Percentiles rank a stretch among this genome's conserved stretches.
Conservation (phyloP, 179 eudicot species). For the Silene coronaria region DNA sequence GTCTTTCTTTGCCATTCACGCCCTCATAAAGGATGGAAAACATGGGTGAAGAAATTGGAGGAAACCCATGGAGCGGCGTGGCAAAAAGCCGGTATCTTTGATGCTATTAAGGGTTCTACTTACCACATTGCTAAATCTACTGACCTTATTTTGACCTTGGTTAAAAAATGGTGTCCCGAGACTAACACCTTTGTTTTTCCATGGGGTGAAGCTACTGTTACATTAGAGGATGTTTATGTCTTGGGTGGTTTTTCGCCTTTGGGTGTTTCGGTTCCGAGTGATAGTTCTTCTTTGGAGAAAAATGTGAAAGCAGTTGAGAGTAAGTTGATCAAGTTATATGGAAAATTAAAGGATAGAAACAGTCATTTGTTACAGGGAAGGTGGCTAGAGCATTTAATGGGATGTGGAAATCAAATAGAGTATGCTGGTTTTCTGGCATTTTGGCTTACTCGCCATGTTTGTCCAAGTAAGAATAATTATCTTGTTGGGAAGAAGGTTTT, state of each 20-base stretch:
- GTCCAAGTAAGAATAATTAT: neutral
- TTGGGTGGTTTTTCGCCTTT: conserved; percentile 19
- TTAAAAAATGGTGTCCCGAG: conserved; percentile 31
- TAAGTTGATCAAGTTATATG: neutral
- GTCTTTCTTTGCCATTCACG: neutral
- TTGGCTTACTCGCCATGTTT: conserved; percentile 41
- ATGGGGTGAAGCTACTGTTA: conserved; percentile 18
- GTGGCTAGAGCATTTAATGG: conserved; percentile 28
- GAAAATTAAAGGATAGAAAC: neutral
- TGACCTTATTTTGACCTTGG: neutral
- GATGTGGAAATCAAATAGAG: conserved; percentile 22
- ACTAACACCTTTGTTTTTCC: conserved; percentile 34
- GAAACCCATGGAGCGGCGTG: conserved; percentile 12
- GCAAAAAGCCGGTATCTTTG: conserved; percentile 16
- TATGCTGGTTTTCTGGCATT: conserved; percentile 36
- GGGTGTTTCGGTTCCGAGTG: neutral
- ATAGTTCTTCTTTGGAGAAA: neutral
- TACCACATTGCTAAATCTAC: neutral
- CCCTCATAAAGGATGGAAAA: neutral
- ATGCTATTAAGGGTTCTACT: conserved; percentile 12
- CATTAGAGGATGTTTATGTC: conserved; percentile 15
- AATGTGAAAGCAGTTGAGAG: neutral
- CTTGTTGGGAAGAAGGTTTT: conserved; percentile 11
- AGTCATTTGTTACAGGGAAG: neutral
- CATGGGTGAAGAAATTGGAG: conserved; percentile 8